phyloP scores from a whole-genome alignment of 768 basidiomycete species.

The Mycena venus region DNA sequence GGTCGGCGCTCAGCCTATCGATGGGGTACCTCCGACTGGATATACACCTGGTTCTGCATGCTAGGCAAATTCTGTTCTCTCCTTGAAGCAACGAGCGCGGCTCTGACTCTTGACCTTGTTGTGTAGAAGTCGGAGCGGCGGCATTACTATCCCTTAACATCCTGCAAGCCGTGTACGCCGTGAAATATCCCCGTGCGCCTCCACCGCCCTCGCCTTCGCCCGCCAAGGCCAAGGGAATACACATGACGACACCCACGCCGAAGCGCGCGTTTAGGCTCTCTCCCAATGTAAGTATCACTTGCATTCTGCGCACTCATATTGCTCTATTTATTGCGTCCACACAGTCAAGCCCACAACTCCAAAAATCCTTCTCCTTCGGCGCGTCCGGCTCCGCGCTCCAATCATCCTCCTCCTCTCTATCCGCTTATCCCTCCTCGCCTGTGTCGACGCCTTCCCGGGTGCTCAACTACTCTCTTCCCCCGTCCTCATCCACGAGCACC shows the following conservation, averaged over 20 bases:
- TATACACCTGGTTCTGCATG: conserved; percentile 55
- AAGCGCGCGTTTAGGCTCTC: conserved; percentile 56
- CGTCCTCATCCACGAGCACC: conserved; percentile 48
- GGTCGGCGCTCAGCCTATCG: conserved; percentile 40
- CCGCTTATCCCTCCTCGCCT: conserved; percentile 54
- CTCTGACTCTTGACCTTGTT: neutral
- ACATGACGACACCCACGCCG: conserved; percentile 44
- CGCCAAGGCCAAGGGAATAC: conserved; percentile 42
- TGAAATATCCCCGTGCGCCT: conserved; percentile 58
- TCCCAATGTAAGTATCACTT: conserved; percentile 55
- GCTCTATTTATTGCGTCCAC: too few species aligned
- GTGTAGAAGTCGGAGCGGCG: conserved; percentile 50
- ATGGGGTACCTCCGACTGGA: conserved; percentile 50
- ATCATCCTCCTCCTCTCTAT: conserved; percentile 39
- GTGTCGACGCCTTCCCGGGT: conserved; percentile 56
- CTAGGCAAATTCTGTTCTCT: conserved; percentile 46
- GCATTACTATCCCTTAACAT: conserved; percentile 55
- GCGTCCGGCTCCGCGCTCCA: conserved; percentile 48
- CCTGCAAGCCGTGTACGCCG: conserved; percentile 54
- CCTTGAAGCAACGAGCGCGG: neutral
- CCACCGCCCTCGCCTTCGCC: conserved; percentile 50
- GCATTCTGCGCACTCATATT: too few species aligned
- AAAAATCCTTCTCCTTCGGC: conserved; percentile 59
- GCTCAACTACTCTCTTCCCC: conserved; percentile 50
- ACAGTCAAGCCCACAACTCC: conserved; percentile 57